Evolutionary conservation across 2,329 filamentous ascomycete genomes (phyloP), one percentile per base, ranked within the genome.

Genomic region (Neofusicoccum cordaticola): DNA sequence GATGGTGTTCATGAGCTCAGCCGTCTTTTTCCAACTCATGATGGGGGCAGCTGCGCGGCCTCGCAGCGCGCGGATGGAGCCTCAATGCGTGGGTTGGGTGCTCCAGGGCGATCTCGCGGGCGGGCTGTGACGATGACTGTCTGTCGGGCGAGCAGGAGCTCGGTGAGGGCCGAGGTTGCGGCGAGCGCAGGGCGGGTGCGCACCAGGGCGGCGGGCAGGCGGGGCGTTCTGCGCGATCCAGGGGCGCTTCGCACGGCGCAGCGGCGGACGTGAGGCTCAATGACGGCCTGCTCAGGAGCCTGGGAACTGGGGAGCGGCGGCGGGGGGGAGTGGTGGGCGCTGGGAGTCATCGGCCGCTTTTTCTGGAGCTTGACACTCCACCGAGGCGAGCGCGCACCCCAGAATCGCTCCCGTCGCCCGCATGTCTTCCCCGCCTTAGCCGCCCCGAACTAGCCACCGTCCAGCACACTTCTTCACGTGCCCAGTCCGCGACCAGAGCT

Each of bases 1-100:
- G 89, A 97, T 97, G 83, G 91, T 97, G 73, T 95, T 90, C 92
- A 97, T 95, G 88, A 98, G 81, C 82, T 87, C 86, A 79, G 93
- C 90, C 68, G 91, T 90, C 77, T 89, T 90, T 83, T 90, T 97
- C 94, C 94, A 98, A 84, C 91, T 91, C 93, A 97, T 97, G 78
- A 74, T 83, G 81, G 52, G 69, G 69, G 72, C 67, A 48, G 70
- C 65, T 66, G 68, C 56, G 73, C 76, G 74, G 76, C 75, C 65
- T 53, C 51, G 50, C 48, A 56, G 65, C 62, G 62, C 44, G 47
- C 50, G 34, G 35, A 44, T 50, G n/a, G 42, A n/a, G 41, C 17
- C 12, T 64, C 62, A 64, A 64, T 51, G 51, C 62, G 62, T 39
- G 41, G 35, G 13, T 2, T 6, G 4, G 15, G 56, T 45, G 56